These are phyloP conservation scores for Pharnaceum exiguum DNA, from an alignment of 148 eudicot species.

Conservation along the genomic window DNA sequence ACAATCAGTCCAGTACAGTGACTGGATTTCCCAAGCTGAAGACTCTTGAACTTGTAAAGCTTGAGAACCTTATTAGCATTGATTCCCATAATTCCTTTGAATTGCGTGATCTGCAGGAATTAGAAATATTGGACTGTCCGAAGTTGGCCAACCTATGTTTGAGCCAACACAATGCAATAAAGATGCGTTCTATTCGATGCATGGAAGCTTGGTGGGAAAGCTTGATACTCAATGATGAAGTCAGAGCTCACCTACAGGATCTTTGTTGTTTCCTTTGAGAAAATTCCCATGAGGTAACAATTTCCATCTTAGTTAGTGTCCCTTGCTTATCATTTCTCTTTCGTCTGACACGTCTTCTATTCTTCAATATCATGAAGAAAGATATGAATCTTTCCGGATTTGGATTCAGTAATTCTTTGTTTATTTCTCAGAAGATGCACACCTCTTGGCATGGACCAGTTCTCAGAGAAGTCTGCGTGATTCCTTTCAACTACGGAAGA, in stretches of 20 bases:
- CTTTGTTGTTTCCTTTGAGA: conserved; percentile 7
- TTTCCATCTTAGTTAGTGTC: too few relatives aligned
- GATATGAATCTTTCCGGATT: too few relatives aligned
- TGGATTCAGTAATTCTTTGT: too few relatives aligned
- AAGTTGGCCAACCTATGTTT: conserved; percentile 7
- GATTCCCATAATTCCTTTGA: conserved; percentile 1
- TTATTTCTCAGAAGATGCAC: too few relatives aligned
- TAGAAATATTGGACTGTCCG: conserved; percentile 10
- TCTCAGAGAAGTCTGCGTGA: too few relatives aligned
- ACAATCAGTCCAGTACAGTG: background rate
- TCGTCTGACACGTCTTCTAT: too few relatives aligned
- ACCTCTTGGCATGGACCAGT: too few relatives aligned
- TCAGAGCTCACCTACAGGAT: conserved; percentile 10
- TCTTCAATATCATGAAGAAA: too few relatives aligned
- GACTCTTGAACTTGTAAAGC: conserved; percentile 8
- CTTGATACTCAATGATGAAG: background rate
- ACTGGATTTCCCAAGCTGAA: conserved; percentile 7
- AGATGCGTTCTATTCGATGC: conserved; percentile 10
- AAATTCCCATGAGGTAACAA: background rate
- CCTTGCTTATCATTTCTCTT: too few relatives aligned
- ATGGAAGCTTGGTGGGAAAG: conserved; percentile 15
- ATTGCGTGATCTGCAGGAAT: conserved; percentile 4
- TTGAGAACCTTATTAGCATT: conserved; percentile 3
- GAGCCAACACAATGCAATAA: conserved; percentile 2
- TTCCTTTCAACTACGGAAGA: too few relatives aligned